Base-by-base conservation (phyloP, 2,329 filamentous ascomycete genomes). In the Apiospora malaysiana region DNA sequence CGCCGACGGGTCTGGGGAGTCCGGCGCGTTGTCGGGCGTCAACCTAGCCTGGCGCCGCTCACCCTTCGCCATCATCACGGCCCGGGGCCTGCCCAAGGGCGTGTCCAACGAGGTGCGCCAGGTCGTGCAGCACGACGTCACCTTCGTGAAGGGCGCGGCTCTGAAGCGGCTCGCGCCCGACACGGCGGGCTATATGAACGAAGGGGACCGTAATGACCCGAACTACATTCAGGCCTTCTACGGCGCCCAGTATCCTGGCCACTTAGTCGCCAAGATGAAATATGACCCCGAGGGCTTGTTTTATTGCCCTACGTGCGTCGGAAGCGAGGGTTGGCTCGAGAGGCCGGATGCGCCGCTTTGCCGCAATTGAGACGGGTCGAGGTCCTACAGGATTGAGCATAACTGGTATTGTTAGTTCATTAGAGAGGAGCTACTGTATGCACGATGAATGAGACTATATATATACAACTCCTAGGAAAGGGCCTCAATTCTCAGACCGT, bases 131-230 rank as follows among this genome's bases (percentile, higher is more conserved):
- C 72, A 79, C 68, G 75, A 79, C 69, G 69, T 79, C 40, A 80
- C 78, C 2, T 76, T 72, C 45, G 73, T 77, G 66, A 79, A 79
- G 71, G 78, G 76, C 40, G 76, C 71, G 23, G 78, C 78, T 10
- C 73, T 80, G 8, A 79, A 81, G 70, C 75, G 74, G 4, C 72
- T 85, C 21, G 80, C 82, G 1, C 83, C 83, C 1, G 74, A 79
- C 56, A 82, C 80, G 8, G 84, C 83, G 4, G 78, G 78, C 4
- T 85, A 85, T 74, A 79, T 83, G 75, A 85, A 85, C 69, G 84
- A 85, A 74, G 83, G 78, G 16, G 79, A 83, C 72, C 69, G 76
- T 0, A 73, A 80, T 25, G 80, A 83, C 69, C 77, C 79, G 2
- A 71, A 81, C 40, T 81, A 75, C 43, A 73, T 75, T 8, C 2